Base-by-base conservation (phyloP, 495 filamentous ascomycete species). In the Chlorociboria aeruginascens region DNA sequence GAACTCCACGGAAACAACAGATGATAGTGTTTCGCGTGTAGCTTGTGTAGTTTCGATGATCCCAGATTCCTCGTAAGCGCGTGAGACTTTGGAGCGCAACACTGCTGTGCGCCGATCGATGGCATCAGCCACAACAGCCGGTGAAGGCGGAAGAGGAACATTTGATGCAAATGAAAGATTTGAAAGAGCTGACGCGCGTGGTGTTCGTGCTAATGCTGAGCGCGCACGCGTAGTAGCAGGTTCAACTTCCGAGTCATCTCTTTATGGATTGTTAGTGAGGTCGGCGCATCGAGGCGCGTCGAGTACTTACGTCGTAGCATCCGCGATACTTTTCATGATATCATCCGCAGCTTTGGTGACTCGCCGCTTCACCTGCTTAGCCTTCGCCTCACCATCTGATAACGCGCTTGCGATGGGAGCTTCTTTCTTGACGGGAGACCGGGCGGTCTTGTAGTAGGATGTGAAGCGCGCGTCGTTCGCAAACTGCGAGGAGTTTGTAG, bases 71-170 rank as follows among this genome's bases (percentile, higher is more conserved):
- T 68, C 65, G 51, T 76, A 74, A 3, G 69, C 62, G 7, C 65
- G 59, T 42, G 64, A 59, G 46, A 74, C 67, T 52, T 64, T 68
- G 34, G 65, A 67, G 59, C 80, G 77, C 40, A 90, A 64, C 29
- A 70, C 76, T 16, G 77, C 63, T 1, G 86, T 85, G 52, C 78
- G 72, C 51, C 74, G 76, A 61, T 96, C 89, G 53, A 94, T 86
- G 32, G 73, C 79, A 52, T 87, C 75, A n/a, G 82, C 85, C 40
- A 97, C 80, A 40, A 85, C 75, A 14, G 86, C 81, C 0, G 90
- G 90, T 0, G 88, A 92, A 1, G 89, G 81, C 3, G 92, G 90
- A 31, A 95, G 70, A 6, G 76, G 70, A 46, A 80, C 65, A 50
- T 66, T 70, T 37, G 64, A 61, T 13, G 76, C 70, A 36, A 59